phyloP scores from a whole-genome alignment of 2,329 filamentous ascomycete species.

The Verticillium nubilum region DNA sequence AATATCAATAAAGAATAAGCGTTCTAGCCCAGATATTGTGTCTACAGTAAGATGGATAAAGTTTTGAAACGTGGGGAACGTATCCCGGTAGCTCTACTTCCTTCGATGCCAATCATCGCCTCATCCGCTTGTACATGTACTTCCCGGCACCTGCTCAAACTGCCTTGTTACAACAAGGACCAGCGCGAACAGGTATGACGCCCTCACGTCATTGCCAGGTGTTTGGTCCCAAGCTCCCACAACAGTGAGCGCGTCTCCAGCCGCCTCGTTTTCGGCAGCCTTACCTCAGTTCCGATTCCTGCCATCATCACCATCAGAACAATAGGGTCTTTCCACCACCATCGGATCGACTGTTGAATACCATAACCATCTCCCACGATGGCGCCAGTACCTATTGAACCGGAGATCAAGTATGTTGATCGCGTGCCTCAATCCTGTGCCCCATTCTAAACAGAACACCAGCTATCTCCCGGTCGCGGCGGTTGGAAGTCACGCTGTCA shows the following conservation, averaged over 20 bases:
- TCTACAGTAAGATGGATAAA: too few relatives aligned
- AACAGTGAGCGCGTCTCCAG: background rate
- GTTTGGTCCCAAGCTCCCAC: background rate
- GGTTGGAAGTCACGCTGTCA: constrained; percentile 14
- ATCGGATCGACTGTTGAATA: background rate
- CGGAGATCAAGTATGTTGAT: constrained; percentile 13
- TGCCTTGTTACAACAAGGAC: background rate
- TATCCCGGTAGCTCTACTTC: background rate
- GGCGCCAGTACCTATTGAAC: constrained; percentile 18
- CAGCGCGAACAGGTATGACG: background rate
- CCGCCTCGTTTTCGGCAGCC: background rate
- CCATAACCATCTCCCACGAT: constrained; percentile 8
- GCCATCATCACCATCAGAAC: background rate
- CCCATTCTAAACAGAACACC: constrained; percentile 9
- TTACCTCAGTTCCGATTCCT: background rate
- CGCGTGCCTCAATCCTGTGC: background rate
- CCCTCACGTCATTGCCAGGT: background rate
- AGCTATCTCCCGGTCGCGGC: constrained; percentile 10
- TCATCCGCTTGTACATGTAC: background rate
- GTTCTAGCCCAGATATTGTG: too few relatives aligned
- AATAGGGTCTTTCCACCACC: background rate
- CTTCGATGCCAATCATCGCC: background rate
- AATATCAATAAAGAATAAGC: too few relatives aligned
- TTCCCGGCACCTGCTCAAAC: too few relatives aligned
- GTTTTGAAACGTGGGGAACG: too few relatives aligned